Conservation (phyloP, 306 rosid species). For the Morella rubra region DNA sequence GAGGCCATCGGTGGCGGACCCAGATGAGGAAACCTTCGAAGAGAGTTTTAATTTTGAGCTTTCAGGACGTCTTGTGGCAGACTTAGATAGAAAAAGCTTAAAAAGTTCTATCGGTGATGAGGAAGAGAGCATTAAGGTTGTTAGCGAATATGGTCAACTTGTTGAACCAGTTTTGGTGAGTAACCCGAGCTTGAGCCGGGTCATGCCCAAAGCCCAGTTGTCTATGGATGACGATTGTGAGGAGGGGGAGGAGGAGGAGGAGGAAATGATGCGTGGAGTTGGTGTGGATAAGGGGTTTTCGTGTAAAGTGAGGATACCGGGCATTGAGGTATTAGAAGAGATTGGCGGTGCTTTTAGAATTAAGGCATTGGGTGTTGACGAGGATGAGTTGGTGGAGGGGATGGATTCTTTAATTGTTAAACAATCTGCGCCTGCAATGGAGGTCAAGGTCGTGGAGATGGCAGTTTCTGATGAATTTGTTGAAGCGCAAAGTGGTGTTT, state of each 20-base stretch:
- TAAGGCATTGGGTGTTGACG: constrained; percentile 24
- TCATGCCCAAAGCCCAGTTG: constrained; percentile 58
- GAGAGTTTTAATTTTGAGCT: constrained; percentile 4
- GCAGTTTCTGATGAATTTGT: constrained; percentile 1
- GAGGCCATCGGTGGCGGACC: constrained; percentile 29
- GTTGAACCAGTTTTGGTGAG: constrained; percentile 22
- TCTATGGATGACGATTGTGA: constrained; percentile 45
- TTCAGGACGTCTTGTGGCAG: constrained; percentile 21
- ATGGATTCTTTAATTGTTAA: constrained; percentile 19
- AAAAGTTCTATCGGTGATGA: constrained; percentile 13
- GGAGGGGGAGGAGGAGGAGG: constrained; percentile 11
- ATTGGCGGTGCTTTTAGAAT: constrained; percentile 29
- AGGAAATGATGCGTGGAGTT: constrained; percentile 23
- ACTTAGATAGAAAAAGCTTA: constrained; percentile 15
- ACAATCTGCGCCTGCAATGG: constrained; percentile 24
- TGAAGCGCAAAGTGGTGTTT: constrained; percentile 20
- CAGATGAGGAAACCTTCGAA: constrained; percentile 14
- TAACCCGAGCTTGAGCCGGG: constrained; percentile 17
- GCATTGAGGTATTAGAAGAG: constrained; percentile 17
- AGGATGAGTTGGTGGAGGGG: constrained; percentile 17
- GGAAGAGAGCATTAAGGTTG: constrained; percentile 12
- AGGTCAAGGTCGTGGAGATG: constrained; percentile 7
- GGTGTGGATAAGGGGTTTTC: constrained; percentile 27
- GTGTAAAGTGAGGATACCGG: constrained; percentile 17
- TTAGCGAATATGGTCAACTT: constrained; percentile 11